A percentile compares a stretch with the other conserved stretches of the same genome.
Evolutionary conservation across 2,329 filamentous ascomycete species (phyloP).

Genomic region (Diaporthe capsici): DNA sequence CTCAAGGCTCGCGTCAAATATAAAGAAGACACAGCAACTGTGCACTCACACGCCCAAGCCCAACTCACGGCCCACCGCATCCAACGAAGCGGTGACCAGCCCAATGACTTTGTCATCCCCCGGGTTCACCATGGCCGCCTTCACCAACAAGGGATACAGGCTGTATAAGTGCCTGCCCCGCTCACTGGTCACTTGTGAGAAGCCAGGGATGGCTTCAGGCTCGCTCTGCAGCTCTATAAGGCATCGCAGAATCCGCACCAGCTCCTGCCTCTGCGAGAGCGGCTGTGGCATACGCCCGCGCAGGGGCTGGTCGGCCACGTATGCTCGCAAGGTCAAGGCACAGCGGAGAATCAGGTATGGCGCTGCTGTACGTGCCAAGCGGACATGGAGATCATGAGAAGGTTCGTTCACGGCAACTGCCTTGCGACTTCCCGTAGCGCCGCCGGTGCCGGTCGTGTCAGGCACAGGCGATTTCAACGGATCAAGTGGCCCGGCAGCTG

Average conservation of each 20-base stretch:
- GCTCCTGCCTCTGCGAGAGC: conserved; percentile 81
- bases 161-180: conserved; percentile 78
- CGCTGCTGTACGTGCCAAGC: conserved; percentile 81
- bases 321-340: conserved; percentile 84
- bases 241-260: conserved; percentile 78
- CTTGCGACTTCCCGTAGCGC: conserved; percentile 38
- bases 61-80: conserved; percentile 72
- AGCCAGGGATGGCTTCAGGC: conserved; percentile 75
- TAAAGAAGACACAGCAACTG: neutral
- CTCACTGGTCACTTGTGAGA: conserved; percentile 66
- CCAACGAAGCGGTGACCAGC: conserved; percentile 71
- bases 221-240: conserved; percentile 79
- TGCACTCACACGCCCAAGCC: conserved; percentile 50
- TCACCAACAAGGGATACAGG: conserved; percentile 83
- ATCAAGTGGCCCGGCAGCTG: conserved; percentile 43
- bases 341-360: conserved; percentile 87
- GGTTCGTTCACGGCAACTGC: conserved; percentile 46
- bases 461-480: conserved; percentile 39
- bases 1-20: neutral
- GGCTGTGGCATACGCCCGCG: conserved; percentile 92
- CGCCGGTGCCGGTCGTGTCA: conserved; percentile 38
- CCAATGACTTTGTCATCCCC: conserved; percentile 73
- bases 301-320: conserved; percentile 92
- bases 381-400: conserved; percentile 59
- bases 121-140: conserved; percentile 68